Base-by-base conservation (phyloP, 371 early-diverging fungal genomes). In the Choanephora cucurbitarum region DNA sequence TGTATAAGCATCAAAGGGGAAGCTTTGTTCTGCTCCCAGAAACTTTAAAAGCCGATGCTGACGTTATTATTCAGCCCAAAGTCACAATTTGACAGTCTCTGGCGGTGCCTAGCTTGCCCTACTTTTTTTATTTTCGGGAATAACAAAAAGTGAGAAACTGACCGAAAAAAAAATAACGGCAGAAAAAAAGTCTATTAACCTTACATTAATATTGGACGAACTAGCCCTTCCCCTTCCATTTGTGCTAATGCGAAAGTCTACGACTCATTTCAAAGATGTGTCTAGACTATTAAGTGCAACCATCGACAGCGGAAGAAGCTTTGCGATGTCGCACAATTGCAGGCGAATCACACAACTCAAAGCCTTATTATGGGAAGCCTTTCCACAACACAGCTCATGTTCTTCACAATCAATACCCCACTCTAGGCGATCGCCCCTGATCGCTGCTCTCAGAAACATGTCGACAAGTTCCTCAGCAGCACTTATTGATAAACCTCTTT, bases 231-330 rank as follows among this genome's bases (percentile, higher is more conserved):
- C 41, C 49, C 48, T 7, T 28, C 7, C 28, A 42, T 49, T 33
- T 44, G 57, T 57, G 49, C 57, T 57, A 68, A 58, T 76, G 76
- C 76, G 73, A 59, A 72, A 67, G 70, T 68, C 72, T 56, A 61
- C 63, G 63, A 54, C 67, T 57, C 76, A 72, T 67, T 61, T 75
- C 28, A 69, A 60, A 58, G 68, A 68, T 62, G 76, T 68, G 50
- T 72, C 76, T 42, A 64, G 63, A 44, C 55, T 61, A 41, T 39
- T 72, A 44, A 61, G 62, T 59, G 55, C 59, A 55, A 33, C 58
- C 49, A 43, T 46, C 54, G 45, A 48, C 45, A 64, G 49, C 62
- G 51, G 62, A 42, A 52, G 54, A 28, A 49, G 42, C 21, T 34
- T 43, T 45, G 33, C 55, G 17, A 57, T 52, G 28, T 46, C 53